A percentile compares a stretch with the other conserved stretches of the same genome.
phyloP scores from a whole-genome alignment of 441 rosid genomes.

The Gossypium trilobum region DNA sequence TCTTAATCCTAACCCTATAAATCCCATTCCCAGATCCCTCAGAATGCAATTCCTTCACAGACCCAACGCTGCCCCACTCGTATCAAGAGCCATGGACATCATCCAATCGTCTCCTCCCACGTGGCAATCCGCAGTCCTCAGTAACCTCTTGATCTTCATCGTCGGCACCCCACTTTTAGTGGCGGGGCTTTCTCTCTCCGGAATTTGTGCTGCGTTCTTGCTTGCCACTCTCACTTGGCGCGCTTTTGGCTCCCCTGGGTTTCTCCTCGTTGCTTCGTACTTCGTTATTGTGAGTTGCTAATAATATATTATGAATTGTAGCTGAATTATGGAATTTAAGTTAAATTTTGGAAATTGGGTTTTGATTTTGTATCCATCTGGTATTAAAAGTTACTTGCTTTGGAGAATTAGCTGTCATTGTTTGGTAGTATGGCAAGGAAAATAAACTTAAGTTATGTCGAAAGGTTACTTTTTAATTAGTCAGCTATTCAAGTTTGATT shows the following conservation, averaged over 20 bases:
- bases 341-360: not conserved
- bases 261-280: slow-evolving; percentile 74
- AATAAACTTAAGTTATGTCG: not conserved
- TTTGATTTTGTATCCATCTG: not conserved
- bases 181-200: slow-evolving; percentile 67
- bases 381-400: not conserved
- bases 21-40: not conserved
- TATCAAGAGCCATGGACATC: slow-evolving; percentile 43
- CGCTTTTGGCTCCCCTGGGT: slow-evolving; percentile 76
- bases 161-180: slow-evolving; percentile 63
- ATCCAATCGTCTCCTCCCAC: slow-evolving; percentile 58
- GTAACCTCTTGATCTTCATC: slow-evolving; percentile 58
- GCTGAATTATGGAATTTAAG: not conserved
- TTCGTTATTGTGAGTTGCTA: slow-evolving; percentile 55
- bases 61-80: slow-evolving; percentile 26
- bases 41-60: slow-evolving; percentile 19
- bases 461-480: not conserved
- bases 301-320: not conserved
- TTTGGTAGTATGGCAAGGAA: not conserved
- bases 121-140: slow-evolving; percentile 67
- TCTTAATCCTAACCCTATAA: slow-evolving; percentile 1
- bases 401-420: not conserved
- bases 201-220: slow-evolving; percentile 70
- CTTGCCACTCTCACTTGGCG: slow-evolving; percentile 89
- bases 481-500: not conserved